Evolutionary conservation across 2,329 filamentous ascomycete species (phyloP), one percentile per base, ranked within the genome.

Genomic region (Cercospora beticola): DNA sequence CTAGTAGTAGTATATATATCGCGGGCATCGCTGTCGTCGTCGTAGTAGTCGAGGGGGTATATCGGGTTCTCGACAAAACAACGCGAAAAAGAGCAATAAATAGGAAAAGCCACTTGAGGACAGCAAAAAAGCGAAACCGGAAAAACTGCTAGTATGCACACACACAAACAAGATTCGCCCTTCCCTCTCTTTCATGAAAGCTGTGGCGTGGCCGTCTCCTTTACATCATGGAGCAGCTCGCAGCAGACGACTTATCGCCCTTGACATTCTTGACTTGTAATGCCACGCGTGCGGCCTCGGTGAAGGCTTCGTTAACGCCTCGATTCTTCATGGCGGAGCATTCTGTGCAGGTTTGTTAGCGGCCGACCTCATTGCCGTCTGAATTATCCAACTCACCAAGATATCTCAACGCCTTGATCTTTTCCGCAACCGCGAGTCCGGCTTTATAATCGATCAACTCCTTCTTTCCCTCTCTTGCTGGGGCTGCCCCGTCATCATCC

Each of bases 321-420:
- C 95, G 89, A 82, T 99, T 99, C 82, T 94, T 91, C 89, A 98
- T 98, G 67, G 95, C 95, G 43, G 95, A 98, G 85, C 95, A 99
- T 85, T 99, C 95, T 90, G 76, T 57, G n/a, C 9, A 43, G 10
- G 9, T 9, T 18, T n/a, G 64, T 67, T 69, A 65, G 62, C 43
- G 12, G 23, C 18, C 16, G 26, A 8, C 40, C 43, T 23, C n/a
- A 4, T 3, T 21, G 2, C 28, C 7, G 14, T n/a, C 30, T 9
- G 36, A 10, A 43, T 21, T 21, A 1, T 3, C 30, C 23, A 28
- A 67, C 70, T 69, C 63, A 90, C 88, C 88, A 66, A 99, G 88
- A 80, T 99, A 99, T 78, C 96, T 89, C 78, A 97, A 86, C 6
- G 95, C 95, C 75, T 93, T 92, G 82, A 98, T 97, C 80, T 91